Percentiles rank a stretch among this genome's conserved stretches.
phyloP scores from a whole-genome alignment of 163 green algal species.

The Prototheca cutis region DNA sequence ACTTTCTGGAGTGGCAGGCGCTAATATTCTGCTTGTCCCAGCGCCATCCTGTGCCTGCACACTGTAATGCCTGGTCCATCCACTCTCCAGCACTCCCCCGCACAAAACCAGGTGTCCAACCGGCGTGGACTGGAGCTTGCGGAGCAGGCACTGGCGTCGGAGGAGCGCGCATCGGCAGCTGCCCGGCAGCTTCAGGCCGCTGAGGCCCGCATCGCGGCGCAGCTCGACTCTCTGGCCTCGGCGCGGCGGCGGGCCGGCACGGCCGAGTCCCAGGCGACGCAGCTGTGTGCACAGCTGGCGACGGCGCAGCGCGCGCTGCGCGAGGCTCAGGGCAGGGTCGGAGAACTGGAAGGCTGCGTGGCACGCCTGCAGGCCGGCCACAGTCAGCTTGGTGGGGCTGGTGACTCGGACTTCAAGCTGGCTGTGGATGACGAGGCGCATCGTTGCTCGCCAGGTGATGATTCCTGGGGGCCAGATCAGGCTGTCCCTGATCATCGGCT shows the following conservation, averaged over 20 bases:
- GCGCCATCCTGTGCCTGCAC: not conserved
- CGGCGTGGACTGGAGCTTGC: not conserved
- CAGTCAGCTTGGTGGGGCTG: too few relatives aligned
- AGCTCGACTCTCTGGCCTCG: not conserved
- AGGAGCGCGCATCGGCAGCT: constrained; percentile 2
- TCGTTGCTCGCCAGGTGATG: too few relatives aligned
- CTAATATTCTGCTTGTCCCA: not conserved
- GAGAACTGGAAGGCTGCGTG: too few relatives aligned
- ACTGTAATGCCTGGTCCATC: not conserved
- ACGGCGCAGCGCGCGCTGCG: not conserved
- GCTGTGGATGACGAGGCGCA: too few relatives aligned
- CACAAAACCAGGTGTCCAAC: not conserved
- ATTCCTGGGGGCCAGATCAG: too few relatives aligned
- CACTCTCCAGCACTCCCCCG: not conserved
- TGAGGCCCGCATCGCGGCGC: not conserved
- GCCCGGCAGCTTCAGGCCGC: constrained; percentile 1
- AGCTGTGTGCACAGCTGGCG: not conserved
- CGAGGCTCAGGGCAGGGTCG: not conserved
- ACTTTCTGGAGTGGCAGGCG: too few relatives aligned
- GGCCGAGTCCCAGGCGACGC: not conserved
- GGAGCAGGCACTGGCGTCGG: not conserved
- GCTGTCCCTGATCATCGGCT: too few relatives aligned
- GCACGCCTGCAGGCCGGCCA: too few relatives aligned
- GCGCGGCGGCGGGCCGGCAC: not conserved
- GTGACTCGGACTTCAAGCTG: not conserved